A percentile compares a stretch with the other conserved stretches of the same genome.
phyloP scores from a whole-genome alignment of 768 basidiomycete genomes.

The Tulasnella sp. region DNA sequence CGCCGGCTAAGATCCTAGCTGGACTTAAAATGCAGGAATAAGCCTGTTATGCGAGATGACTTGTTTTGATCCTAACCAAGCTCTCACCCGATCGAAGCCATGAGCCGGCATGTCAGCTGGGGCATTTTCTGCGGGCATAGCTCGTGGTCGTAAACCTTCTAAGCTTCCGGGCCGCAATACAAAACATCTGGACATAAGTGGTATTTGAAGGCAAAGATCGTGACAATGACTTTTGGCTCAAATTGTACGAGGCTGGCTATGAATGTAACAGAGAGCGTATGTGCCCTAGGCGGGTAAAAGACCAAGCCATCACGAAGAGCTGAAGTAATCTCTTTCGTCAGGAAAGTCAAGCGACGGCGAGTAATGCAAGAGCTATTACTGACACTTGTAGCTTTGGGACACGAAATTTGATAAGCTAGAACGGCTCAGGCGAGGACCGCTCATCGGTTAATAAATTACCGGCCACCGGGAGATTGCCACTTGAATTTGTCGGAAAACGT shows the following conservation, averaged over 20 bases:
- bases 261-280: neutral
- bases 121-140: neutral
- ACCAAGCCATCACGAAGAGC: neutral
- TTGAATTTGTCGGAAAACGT: too few relatives aligned
- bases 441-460: too few relatives aligned
- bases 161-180: neutral
- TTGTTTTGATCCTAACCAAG: neutral
- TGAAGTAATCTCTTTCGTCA: too few relatives aligned
- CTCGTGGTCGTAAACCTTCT: neutral
- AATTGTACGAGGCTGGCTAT: neutral
- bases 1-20: neutral
- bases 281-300: neutral
- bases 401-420: too few relatives aligned
- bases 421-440: too few relatives aligned
- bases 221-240: neutral
- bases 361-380: too few relatives aligned
- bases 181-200: neutral
- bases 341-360: too few relatives aligned
- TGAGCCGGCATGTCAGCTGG: neutral
- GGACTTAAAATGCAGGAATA: neutral
- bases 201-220: neutral
- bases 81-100: neutral
- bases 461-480: too few relatives aligned
- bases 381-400: too few relatives aligned
- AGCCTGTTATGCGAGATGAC: neutral